Conservation (phyloP, 805 yeast genomes). For the Saccharomycopsis sp. region DNA sequence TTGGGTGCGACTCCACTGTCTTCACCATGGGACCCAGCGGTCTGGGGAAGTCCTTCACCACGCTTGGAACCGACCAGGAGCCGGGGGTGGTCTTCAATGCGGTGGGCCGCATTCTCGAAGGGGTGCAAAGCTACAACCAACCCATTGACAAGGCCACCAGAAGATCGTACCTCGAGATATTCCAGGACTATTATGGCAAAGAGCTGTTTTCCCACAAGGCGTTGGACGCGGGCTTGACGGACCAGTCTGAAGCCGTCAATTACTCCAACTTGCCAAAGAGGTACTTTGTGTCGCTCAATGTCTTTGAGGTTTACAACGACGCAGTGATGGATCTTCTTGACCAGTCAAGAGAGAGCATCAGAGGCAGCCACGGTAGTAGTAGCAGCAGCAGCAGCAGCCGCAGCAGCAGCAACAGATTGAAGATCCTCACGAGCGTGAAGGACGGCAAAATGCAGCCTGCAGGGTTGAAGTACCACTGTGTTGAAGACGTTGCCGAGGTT, state of each 20-base stretch:
- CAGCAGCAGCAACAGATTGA: slow-evolving; percentile 20
- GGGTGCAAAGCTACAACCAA: slow-evolving; percentile 1
- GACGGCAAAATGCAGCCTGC: slow-evolving; percentile 38
- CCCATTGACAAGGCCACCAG: not conserved
- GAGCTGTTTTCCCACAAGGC: slow-evolving; percentile 1
- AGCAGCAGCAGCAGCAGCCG: too few relatives aligned
- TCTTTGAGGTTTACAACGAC: slow-evolving; percentile 46
- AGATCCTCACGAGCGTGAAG: slow-evolving; percentile 34
- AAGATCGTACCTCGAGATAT: not conserved
- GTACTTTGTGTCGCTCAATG: slow-evolving; percentile 36
- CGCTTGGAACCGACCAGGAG: slow-evolving; percentile 29
- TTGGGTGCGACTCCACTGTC: slow-evolving; percentile 32
- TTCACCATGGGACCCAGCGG: slow-evolving; percentile 49
- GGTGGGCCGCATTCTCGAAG: slow-evolving; percentile 26
- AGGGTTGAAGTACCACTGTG: slow-evolving; percentile 26
- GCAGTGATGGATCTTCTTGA: slow-evolving; percentile 32
- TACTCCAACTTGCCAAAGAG: not conserved
- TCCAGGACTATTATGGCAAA: slow-evolving; percentile 11
- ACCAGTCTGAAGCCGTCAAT: not conserved
- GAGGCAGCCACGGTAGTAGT: slow-evolving; percentile 7
- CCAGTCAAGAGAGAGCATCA: not conserved
- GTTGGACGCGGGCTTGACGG: too few relatives aligned
- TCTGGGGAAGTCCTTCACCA: slow-evolving; percentile 39
- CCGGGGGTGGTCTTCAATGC: slow-evolving; percentile 34
- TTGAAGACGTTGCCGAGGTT: slow-evolving; percentile 29